Evolutionary conservation across 1,284 basidiomycete genomes (phyloP).

Genomic region (Volvariella volvacea): DNA sequence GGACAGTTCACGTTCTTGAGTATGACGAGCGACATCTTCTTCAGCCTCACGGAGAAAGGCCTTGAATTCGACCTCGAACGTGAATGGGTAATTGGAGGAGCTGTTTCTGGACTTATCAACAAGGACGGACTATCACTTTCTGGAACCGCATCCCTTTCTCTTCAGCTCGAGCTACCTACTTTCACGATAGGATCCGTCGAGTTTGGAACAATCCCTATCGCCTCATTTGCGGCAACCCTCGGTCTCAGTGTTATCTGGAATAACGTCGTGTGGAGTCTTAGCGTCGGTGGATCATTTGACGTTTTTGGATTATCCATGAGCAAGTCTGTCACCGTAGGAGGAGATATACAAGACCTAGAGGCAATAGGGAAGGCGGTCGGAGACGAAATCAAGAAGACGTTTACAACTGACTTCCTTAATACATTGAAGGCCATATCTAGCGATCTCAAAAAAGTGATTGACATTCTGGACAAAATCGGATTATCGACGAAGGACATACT

Average conservation of each 20-base stretch:
- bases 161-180: not conserved
- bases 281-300: too few relatives aligned
- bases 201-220: too few relatives aligned
- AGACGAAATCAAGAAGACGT: too few relatives aligned
- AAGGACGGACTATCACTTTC: not conserved
- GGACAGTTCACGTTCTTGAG: conserved; percentile 4
- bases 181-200: conserved; percentile 1
- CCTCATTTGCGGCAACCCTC: too few relatives aligned
- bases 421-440: not conserved
- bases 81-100: conserved; percentile 1
- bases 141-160: not conserved
- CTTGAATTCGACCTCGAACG: conserved; percentile 1
- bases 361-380: too few relatives aligned
- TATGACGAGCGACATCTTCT: not conserved
- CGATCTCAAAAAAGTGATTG: not conserved
- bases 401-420: conserved; percentile 1
- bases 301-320: too few relatives aligned
- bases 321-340: too few relatives aligned
- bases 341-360: too few relatives aligned
- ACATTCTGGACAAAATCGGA: not conserved
- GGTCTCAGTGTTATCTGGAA: too few relatives aligned
- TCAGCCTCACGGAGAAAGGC: not conserved
- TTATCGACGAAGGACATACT: not conserved
- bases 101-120: not conserved
- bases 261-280: too few relatives aligned